Conservation (phyloP, 768 basidiomycete species). For the Lyophyllum decastes region DNA sequence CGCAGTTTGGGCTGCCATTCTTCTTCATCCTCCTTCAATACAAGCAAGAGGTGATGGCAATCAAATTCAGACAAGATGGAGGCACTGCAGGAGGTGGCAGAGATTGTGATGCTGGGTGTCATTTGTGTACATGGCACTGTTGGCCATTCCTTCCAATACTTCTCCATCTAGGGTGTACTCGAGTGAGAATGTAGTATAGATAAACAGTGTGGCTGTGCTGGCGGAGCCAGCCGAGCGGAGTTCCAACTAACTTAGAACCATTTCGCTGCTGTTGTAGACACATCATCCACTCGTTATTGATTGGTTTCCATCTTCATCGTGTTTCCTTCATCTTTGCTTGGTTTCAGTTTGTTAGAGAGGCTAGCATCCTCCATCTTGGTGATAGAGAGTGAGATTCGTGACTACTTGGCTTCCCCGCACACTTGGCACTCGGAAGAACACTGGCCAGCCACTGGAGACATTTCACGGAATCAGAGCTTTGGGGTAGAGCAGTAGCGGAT, state of each 20-base stretch:
- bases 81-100: no score
- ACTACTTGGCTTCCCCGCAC: not conserved
- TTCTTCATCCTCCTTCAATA: no score
- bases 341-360: no score
- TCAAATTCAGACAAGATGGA: no score
- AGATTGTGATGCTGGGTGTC: no score
- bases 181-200: no score
- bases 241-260: not conserved
- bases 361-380: constrained; percentile 2
- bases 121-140: no score
- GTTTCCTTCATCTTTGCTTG: not conserved
- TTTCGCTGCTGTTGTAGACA: not conserved
- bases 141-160: no score
- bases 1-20: no score
- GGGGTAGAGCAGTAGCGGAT: not conserved
- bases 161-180: no score
- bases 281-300: not conserved
- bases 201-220: constrained; percentile 1
- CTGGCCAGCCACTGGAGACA: not conserved
- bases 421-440: not conserved
- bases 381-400: not conserved
- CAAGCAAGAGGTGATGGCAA: no score
- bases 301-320: not conserved
- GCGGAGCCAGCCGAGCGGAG: constrained; percentile 1
- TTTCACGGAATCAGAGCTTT: not conserved